Base-by-base conservation (phyloP, 148 eudicot genomes). In the Rhododendron ovatum region DNA sequence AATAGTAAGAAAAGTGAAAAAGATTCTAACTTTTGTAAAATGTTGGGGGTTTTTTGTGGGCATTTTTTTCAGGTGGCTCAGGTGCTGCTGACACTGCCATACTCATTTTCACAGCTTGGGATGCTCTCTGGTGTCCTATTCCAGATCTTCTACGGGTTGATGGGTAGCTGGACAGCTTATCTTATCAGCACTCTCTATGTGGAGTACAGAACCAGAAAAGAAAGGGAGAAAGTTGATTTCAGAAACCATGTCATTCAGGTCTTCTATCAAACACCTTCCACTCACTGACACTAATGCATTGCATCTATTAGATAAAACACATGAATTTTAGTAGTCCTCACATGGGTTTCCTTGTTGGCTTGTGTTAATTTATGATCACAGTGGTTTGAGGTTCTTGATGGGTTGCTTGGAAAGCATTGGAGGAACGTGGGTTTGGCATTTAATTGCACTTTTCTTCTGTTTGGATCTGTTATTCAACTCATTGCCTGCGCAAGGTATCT, bases 311-410 rank as follows among this genome's bases (percentile, higher is more conserved):
- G 5, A 41, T 75, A 75, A 15, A 14, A 75, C 78, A 75, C 20
- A 41, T 39, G 80, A 39, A 37, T 74, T n/a, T 7, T 35, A 75
- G 3, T 18, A 43, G 20, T 43, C 76, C 75, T 78, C 89, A 75
- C 85, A 81, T 82, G 89, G 83, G 85, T 43, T 61, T 17, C 12
- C 77, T 80, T 77, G 80, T 84, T 75, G n/a, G 55, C 53, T 79
- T 80, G 33, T 20, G 48, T 48, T 83, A 53, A 1, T 74, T 47
- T 65, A 30, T 63, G 47, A 17, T 59, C 7, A 61, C 47, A 53
- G 98, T 96, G 98, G 98, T 96, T 96, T 92, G 98, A 96, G 88
- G 98, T 96, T 82, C 93, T 96, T 86, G 98, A 96, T 90, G 98
- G 98, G 51, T 90, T 96, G 18, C 96, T 96, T 59, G 98, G 98